Evolutionary conservation across 108 stramenopile genomes (phyloP).

Genomic region (Pinguiococcus pyrenoidosus): DNA sequence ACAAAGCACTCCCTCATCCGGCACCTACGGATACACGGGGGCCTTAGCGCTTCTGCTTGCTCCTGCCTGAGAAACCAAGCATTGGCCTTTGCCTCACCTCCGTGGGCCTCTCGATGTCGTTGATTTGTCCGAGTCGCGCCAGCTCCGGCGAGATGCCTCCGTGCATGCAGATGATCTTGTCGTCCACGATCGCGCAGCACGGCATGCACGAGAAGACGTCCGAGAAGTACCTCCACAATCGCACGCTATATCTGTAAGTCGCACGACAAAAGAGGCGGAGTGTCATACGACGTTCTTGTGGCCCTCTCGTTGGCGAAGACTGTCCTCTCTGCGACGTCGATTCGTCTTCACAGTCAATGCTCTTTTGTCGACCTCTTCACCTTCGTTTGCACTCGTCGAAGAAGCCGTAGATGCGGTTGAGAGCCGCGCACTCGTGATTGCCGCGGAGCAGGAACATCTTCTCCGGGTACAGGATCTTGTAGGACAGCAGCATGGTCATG

Average conservation of each 20-base stretch:
- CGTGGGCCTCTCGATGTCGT: background rate
- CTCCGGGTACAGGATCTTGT: slow-evolving; percentile 35
- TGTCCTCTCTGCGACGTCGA: background rate
- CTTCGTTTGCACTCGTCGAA: slow-evolving; percentile 2
- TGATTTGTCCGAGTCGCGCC: slow-evolving; percentile 27
- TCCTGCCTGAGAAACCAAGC: background rate
- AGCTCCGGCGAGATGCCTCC: slow-evolving; percentile 37
- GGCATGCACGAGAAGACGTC: slow-evolving; percentile 42
- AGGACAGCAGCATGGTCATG: slow-evolving; percentile 26
- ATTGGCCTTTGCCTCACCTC: background rate
- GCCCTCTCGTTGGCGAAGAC: slow-evolving; percentile 35
- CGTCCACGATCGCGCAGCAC: slow-evolving; percentile 30
- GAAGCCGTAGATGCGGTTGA: slow-evolving; percentile 31
- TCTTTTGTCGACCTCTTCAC: background rate
- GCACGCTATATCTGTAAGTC: slow-evolving; percentile 31
- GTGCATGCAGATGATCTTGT: slow-evolving; percentile 39
- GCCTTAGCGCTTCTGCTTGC: too few relatives aligned
- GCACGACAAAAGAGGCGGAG: too few relatives aligned
- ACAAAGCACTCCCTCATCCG: slow-evolving; percentile 33
- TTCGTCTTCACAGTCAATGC: background rate
- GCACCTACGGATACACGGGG: too few relatives aligned
- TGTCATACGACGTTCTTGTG: too few relatives aligned
- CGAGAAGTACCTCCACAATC: slow-evolving; percentile 32
- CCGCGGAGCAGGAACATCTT: slow-evolving; percentile 32
- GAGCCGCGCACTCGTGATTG: slow-evolving; percentile 36